Percentiles rank a stretch among this genome's conserved stretches.
phyloP scores from a whole-genome alignment of 2,329 filamentous ascomycete species.

The Alternaria arborescens region DNA sequence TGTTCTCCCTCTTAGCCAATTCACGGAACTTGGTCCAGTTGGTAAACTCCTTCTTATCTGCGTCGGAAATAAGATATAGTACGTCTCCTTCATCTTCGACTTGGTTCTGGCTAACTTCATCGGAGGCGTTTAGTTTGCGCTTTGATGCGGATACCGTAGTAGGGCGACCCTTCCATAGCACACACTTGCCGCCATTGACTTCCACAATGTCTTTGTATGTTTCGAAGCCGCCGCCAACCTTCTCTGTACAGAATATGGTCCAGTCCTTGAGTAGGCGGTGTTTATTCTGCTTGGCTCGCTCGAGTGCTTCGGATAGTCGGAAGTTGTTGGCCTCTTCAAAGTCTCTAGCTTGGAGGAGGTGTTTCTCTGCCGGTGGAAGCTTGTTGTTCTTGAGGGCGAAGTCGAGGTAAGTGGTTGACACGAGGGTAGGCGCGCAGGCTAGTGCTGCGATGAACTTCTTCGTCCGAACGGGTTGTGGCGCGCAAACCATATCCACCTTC shows the following conservation, averaged over 20 bases:
- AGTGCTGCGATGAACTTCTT: slow-evolving; percentile 92
- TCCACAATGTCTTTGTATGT: slow-evolving; percentile 87
- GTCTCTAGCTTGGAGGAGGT: slow-evolving; percentile 73
- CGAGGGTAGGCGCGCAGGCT: slow-evolving; percentile 78
- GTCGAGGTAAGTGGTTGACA: slow-evolving; percentile 82
- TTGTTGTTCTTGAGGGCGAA: slow-evolving; percentile 74
- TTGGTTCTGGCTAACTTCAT: slow-evolving; percentile 63
- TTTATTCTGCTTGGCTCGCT: slow-evolving; percentile 77
- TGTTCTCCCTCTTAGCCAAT: slow-evolving; percentile 79
- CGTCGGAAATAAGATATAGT: slow-evolving; percentile 81
- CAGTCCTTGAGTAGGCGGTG: slow-evolving; percentile 78
- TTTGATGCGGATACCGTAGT: slow-evolving; percentile 67
- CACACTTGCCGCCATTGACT: slow-evolving; percentile 86
- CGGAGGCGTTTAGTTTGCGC: slow-evolving; percentile 39
- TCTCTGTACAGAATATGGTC: slow-evolving; percentile 83
- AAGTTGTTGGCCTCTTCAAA: slow-evolving; percentile 77
- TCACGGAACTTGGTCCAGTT: slow-evolving; percentile 83
- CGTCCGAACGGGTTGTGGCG: slow-evolving; percentile 85
- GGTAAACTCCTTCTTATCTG: slow-evolving; percentile 70
- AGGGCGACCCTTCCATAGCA: slow-evolving; percentile 77
- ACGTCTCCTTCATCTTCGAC: slow-evolving; percentile 64
- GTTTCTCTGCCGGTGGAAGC: slow-evolving; percentile 70
- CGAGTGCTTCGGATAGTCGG: slow-evolving; percentile 71
- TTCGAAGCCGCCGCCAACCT: slow-evolving; percentile 80
- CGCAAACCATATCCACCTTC: slow-evolving; percentile 84